Base-by-base conservation (phyloP, 495 filamentous ascomycete genomes). In the Talaromyces thailandensis region DNA sequence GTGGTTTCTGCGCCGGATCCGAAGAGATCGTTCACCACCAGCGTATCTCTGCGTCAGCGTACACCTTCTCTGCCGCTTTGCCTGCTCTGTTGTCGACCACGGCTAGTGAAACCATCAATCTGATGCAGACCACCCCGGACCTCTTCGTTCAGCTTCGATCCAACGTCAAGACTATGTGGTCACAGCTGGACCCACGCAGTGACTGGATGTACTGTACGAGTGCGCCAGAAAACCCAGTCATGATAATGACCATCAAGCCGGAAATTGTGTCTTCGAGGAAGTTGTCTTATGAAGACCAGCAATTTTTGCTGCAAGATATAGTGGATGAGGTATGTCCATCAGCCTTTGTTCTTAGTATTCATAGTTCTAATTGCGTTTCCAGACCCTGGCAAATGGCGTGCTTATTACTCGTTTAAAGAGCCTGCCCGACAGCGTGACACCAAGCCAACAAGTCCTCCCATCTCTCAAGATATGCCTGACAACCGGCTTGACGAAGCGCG, bases 1-100 rank as follows among this genome's bases (percentile, higher is more conserved):
- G 94, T 62, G 94, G 94, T 29, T 98, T 98, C 79, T 98, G 94
- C 71, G 91, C 92, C 37, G 92, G 93, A 24, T 85, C 86, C 29
- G 83, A 85, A 58, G 94, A 96, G 70, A 90, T 98, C 40, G 88
- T 97, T 18, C 91, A 94, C 73, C 94, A 98, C 69, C 94, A 98
- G 73, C 91, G 94, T 62, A 90, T 98, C 67, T 89, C 89, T 16
- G 88, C 92, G 29, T 82, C 90, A 6, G 86, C 93, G 3, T 98
- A 97, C 71, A 96, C 93, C 9, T 98, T 89, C 78, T 96, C 92
- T 51, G 94, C 94, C 11, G 94, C 95, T 23, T 78, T 98, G 51
- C 95, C 94, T 14, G 94, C 94, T 28, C 87, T 98, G 78, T 81
- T 96, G 32, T 92, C 95, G 16, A 93, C 93, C 26, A 96, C 93